Evolutionary conservation across 2,329 filamentous ascomycete genomes (phyloP).

Genomic region (Pleochaeta shiraiana): DNA sequence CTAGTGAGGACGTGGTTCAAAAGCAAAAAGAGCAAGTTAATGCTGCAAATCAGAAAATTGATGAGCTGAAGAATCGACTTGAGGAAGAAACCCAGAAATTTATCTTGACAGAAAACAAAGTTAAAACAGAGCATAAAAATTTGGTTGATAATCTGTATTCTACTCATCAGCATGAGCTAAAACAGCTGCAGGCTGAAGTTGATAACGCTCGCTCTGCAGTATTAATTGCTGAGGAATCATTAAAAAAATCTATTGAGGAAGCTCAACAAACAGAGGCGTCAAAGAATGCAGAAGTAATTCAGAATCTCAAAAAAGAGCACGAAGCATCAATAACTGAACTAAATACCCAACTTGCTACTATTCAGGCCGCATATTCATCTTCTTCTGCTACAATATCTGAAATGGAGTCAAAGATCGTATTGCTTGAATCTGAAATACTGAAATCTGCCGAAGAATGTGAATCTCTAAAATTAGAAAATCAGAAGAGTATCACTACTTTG

Average conservation of each 20-base stretch:
- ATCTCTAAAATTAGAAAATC: slow-evolving; percentile 27
- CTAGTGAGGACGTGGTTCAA: slow-evolving; percentile 35
- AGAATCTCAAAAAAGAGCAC: slow-evolving; percentile 23
- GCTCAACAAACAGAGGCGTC: slow-evolving; percentile 13
- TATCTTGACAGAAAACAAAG: slow-evolving; percentile 21
- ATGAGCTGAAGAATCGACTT: slow-evolving; percentile 30
- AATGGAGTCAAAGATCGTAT: slow-evolving; percentile 17
- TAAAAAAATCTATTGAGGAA: slow-evolving; percentile 16
- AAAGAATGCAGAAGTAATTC: slow-evolving; percentile 22
- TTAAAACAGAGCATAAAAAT: slow-evolving; percentile 24
- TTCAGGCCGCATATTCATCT: slow-evolving; percentile 25
- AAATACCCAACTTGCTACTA: slow-evolving; percentile 23
- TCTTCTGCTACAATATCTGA: slow-evolving; percentile 17
- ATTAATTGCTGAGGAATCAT: slow-evolving; percentile 12
- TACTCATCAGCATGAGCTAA: slow-evolving; percentile 13
- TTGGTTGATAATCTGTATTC: slow-evolving; percentile 22
- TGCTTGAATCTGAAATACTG: slow-evolving; percentile 22
- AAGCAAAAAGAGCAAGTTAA: slow-evolving; percentile 33
- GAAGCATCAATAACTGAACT: slow-evolving; percentile 11
- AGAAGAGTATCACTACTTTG: slow-evolving; percentile 26
- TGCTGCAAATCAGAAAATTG: slow-evolving; percentile 31
- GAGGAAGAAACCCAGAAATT: slow-evolving; percentile 21
- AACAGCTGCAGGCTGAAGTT: slow-evolving; percentile 14
- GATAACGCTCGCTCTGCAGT: slow-evolving; percentile 13
- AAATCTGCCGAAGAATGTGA: slow-evolving; percentile 13